Base-by-base conservation (phyloP, 306 rosid species). In the Quercus gilva region DNA sequence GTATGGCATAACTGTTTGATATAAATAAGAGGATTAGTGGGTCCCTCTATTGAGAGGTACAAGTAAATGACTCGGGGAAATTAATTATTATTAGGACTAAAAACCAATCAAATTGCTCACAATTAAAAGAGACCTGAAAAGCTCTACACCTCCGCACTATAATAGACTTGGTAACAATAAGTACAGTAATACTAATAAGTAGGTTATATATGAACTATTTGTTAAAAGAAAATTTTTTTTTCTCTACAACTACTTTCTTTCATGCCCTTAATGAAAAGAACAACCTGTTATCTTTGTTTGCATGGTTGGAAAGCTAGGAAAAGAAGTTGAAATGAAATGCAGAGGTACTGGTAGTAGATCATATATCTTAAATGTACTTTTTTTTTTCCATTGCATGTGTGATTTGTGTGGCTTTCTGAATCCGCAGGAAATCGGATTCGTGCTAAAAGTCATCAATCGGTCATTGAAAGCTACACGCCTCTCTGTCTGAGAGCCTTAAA, bases 1-100 rank as follows among this genome's bases (percentile, higher is more conserved):
- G 81, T 74, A 58, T 80, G 92, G 87, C 64, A 52, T 84, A 74
- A 79, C 86, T 79, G 20, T 76, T 78, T 76, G 87, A 84, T 71
- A 88, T 86, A 85, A 85, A 85, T 86, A 88, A 84, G 75, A 83
- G 77, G 73, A 82, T 20, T 58, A 37, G 57, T 82, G 92, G 90
- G 89, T 11, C 91, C 90, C 75, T 29, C 6, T 26, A 37, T 3
- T 55, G 14, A n/a, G 4, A 12, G 53, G 53, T 11, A 12, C 53
- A 45, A 9, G 53, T 49, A 49, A 49, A 2, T 49, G 53, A 49
- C 17, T 49, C 15, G 51, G 67, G 71, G 80, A 74, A 75, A 64
- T 77, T 81, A 26, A 79, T 75, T 31, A 76, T n/a, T 61, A 35
- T 56, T 55, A 52, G 12, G 28, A 29, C 55, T 41, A 10, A 25